phyloP scores from a whole-genome alignment of 2,329 filamentous ascomycete genomes.

The Botryosphaeria dothidea region DNA sequence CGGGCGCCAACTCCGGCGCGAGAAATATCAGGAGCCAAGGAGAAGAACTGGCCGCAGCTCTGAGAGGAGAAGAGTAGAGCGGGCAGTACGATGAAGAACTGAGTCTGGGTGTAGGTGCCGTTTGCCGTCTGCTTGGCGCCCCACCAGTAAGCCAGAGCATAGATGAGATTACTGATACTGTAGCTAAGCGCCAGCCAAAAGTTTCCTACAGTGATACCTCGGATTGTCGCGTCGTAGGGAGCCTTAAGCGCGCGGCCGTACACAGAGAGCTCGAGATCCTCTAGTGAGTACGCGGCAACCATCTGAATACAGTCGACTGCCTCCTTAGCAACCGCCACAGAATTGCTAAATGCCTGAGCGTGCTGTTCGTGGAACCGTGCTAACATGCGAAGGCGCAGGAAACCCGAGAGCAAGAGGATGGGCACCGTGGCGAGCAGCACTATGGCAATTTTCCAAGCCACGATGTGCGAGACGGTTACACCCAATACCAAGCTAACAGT shows the following conservation, averaged over 20 bases:
- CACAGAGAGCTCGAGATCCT: conserved; percentile 37
- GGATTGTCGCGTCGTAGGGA: conserved; percentile 30
- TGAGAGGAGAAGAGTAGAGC: conserved; percentile 69
- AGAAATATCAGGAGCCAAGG: conserved; percentile 47
- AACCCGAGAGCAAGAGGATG: conserved; percentile 74
- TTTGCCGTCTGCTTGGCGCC: conserved; percentile 44
- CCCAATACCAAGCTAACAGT: conserved; percentile 53
- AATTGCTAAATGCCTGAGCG: conserved; percentile 40
- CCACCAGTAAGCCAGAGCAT: conserved; percentile 72
- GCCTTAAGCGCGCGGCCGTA: conserved; percentile 39
- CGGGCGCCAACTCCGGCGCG: not conserved
- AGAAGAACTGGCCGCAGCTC: conserved; percentile 66
- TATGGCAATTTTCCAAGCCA: conserved; percentile 85
- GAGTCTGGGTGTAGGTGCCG: conserved; percentile 50
- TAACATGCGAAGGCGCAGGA: conserved; percentile 82
- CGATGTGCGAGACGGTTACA: conserved; percentile 29
- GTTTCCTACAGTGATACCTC: conserved; percentile 38
- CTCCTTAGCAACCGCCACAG: conserved; percentile 43
- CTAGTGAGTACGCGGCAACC: conserved; percentile 42
- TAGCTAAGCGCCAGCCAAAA: conserved; percentile 13
- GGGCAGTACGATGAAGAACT: conserved; percentile 64
- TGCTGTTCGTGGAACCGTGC: conserved; percentile 70
- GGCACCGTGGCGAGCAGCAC: conserved; percentile 80
- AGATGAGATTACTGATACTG: conserved; percentile 55
- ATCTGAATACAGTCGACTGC: conserved; percentile 45